These are phyloP conservation scores for Coemansia sp. DNA, from an alignment of 371 early-diverging fungal genomes.

Conservation along the genomic window DNA sequence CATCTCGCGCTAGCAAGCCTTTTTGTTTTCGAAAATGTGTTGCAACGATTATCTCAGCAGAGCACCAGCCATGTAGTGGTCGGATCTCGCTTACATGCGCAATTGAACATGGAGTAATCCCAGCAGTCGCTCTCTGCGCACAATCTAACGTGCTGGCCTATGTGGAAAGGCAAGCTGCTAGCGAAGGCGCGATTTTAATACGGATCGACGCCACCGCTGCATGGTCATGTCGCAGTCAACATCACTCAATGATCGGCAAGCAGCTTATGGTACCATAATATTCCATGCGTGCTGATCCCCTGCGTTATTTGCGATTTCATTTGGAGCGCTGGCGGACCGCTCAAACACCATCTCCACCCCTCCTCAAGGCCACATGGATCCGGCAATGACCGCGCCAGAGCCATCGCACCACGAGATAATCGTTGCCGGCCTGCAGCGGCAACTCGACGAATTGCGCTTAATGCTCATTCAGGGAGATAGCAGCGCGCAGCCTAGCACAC, in stretches of 20 bases:
- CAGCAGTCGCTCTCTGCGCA: constrained; percentile 5
- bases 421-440: constrained; percentile 33
- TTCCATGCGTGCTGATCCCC: too few species aligned
- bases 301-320: too few species aligned
- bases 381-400: constrained; percentile 1
- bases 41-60: neutral
- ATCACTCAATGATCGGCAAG: neutral
- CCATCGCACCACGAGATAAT: constrained; percentile 4
- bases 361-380: neutral
- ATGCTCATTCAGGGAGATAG: constrained; percentile 7
- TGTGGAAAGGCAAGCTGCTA: constrained; percentile 1
- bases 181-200: constrained; percentile 5
- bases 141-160: constrained; percentile 8
- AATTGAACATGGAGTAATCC: constrained; percentile 1
- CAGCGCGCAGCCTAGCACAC: neutral
- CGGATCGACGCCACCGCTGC: too few species aligned
- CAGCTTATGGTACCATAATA: neutral
- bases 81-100: constrained; percentile 2
- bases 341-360: neutral
- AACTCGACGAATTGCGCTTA: constrained; percentile 36
- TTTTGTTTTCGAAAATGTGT: neutral
- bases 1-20: too few species aligned
- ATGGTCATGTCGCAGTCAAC: neutral
- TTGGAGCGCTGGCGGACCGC: neutral
- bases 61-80: neutral